Evolutionary conservation across 1,139 yeast species (phyloP), one percentile per base, ranked within the genome.

Genomic region (Candida glucosophila): DNA sequence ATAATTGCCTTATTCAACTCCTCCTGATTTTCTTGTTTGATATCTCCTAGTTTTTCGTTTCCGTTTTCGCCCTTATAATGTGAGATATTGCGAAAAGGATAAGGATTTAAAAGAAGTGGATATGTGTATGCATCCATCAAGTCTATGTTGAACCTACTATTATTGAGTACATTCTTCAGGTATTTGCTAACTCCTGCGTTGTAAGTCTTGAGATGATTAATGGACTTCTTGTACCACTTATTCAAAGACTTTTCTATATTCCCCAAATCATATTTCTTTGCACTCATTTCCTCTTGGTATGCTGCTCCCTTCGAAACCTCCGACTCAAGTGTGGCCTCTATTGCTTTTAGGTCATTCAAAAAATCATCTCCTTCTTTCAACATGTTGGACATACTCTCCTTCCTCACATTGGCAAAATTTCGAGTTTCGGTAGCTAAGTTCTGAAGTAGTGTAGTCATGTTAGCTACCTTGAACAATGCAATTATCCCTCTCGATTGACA

Each of bases 61-160:
- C 21, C 21, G 7, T 7, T 8, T 11, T 13, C 21, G 7, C 21
- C 12, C 12, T 7, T 7, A 3, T 12, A 17, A 4, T n/a, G 9
- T 8, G n/a, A n/a, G 9, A 22, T 14, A 12, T 14, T 12, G n/a
- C n/a, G n/a, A n/a, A n/a, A n/a, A n/a, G 67, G 66, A 23, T 41
- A 45, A 26, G 53, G 50, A 30, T 55, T 44, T 25, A 63, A 42
- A 29, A 47, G 43, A 29, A 64, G 45, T 0, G 66, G 66, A 31
- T 56, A 64, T 1, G 60, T 49, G 35, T 64, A 64, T 4, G 70
- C 68, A 19, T 60, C 67, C 40, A 63, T 69, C 27, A 64, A 39
- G 30, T 57, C 55, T 19, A 60, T 40, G 19, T 34, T 39, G 35
- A 48, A 59, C 28, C 44, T 47, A 12, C 55, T 34, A 36, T 52